These are phyloP conservation scores for Leccinum insigne DNA, from an alignment of 1,284 basidiomycete species.

Conservation along the genomic window DNA sequence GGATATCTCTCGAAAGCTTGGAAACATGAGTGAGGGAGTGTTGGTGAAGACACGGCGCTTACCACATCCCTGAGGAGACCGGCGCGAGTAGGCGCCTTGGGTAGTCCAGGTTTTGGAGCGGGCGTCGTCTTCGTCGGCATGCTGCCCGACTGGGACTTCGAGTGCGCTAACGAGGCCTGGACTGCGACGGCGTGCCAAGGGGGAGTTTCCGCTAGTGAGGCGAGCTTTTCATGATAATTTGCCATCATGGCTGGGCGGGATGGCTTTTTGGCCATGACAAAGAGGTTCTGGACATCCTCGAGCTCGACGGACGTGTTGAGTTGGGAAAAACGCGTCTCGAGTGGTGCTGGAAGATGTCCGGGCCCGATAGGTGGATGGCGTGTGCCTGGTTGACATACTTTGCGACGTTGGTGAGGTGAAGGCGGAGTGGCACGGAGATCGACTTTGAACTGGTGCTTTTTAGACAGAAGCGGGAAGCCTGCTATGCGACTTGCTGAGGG, in stretches of 20 bases:
- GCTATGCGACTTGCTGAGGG: slow-evolving; percentile 51
- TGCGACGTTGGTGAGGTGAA: slow-evolving; percentile 93
- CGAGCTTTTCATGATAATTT: slow-evolving; percentile 93
- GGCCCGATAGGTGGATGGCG: slow-evolving; percentile 97
- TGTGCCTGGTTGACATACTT: slow-evolving; percentile 97
- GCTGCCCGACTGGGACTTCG: slow-evolving; percentile 87
- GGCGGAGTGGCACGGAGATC: slow-evolving; percentile 96
- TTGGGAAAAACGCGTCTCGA: slow-evolving; percentile 98
- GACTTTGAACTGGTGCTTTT: slow-evolving; percentile 89
- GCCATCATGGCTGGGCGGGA: slow-evolving; percentile 98
- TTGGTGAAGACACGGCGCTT: slow-evolving; percentile 26
- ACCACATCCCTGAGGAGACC: slow-evolving; percentile 84
- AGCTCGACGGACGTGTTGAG: slow-evolving; percentile 97
- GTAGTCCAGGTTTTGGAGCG: slow-evolving; percentile 84
- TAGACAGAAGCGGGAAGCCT: slow-evolving; percentile 97
- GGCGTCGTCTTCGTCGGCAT: slow-evolving; percentile 69
- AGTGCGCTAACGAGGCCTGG: slow-evolving; percentile 91
- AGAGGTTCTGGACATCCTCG: slow-evolving; percentile 97
- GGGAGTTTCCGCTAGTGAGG: slow-evolving; percentile 62
- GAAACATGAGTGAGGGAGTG: neutral
- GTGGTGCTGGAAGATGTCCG: slow-evolving; percentile 96
- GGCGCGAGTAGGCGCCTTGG: slow-evolving; percentile 84
- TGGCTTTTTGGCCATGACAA: slow-evolving; percentile 91
- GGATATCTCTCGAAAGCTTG: slow-evolving; percentile 80
- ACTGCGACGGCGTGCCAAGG: slow-evolving; percentile 97